phyloP scores from a whole-genome alignment of 1,139 yeast genomes.

The Ogataea hybrid region DNA sequence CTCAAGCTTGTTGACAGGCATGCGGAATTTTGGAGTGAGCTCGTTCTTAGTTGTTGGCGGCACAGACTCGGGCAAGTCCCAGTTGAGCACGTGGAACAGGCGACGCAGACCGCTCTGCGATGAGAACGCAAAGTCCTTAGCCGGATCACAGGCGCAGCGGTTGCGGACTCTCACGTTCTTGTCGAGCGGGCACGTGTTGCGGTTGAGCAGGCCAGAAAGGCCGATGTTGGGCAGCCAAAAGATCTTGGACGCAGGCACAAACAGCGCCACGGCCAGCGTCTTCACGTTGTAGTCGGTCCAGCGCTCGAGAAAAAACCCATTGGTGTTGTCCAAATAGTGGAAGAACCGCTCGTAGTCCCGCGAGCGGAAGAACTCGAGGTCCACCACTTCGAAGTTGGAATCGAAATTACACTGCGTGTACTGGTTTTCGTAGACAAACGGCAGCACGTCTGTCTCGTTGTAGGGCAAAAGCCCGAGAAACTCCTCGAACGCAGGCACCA shows the following conservation, averaged over 20 bases:
- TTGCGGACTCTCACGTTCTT: conserved; percentile 38
- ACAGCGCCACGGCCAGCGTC: conserved; percentile 72
- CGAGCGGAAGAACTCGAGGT: conserved; percentile 70
- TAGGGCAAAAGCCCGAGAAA: conserved; percentile 45
- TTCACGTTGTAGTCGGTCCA: conserved; percentile 96
- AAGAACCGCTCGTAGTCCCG: conserved; percentile 66
- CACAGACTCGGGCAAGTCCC: conserved; percentile 20
- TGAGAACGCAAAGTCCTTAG: conserved; percentile 35
- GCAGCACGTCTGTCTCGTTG: conserved; percentile 31
- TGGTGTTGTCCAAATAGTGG: conserved; percentile 64
- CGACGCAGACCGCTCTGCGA: conserved; percentile 24
- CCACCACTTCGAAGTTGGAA: conserved; percentile 84
- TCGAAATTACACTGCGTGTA: conserved; percentile 85
- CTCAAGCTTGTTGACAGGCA: conserved; percentile 1
- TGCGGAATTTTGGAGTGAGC: conserved; percentile 9
- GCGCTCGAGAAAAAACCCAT: conserved; percentile 86
- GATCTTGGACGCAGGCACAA: conserved; percentile 59
- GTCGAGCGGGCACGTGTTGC: conserved; percentile 48
- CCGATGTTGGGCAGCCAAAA: conserved; percentile 81
- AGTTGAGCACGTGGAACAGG: conserved; percentile 18
- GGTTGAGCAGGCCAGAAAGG: conserved; percentile 59
- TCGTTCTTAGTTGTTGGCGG: conserved; percentile 2
- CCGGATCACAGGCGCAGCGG: conserved; percentile 47
- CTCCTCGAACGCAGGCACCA: conserved; percentile 52
- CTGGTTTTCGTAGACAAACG: conserved; percentile 53